Percentiles rank a stretch among this genome's conserved stretches.
Conservation (phyloP, 805 yeast genomes). For the Starmera amethionina region DNA sequence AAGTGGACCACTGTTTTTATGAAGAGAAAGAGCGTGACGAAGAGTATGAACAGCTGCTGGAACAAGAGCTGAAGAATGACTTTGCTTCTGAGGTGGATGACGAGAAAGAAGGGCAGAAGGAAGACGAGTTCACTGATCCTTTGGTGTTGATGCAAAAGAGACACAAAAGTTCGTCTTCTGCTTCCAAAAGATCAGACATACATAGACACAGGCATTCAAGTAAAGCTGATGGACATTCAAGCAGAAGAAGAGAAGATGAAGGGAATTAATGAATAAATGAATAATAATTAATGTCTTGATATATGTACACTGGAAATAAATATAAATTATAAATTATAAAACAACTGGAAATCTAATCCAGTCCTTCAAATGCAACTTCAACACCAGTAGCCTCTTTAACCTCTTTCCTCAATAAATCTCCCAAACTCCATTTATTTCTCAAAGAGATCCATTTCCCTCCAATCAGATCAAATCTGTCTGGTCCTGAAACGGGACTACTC, state of each 20-base stretch:
- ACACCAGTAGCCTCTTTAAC: slow-evolving; percentile 24
- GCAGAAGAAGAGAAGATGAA: too few species aligned
- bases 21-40: slow-evolving; percentile 42
- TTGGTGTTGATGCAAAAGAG: slow-evolving; percentile 10
- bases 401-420: slow-evolving; percentile 43
- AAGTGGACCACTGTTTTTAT: slow-evolving; percentile 68
- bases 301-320: background rate
- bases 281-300: background rate
- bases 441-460: slow-evolving; percentile 71
- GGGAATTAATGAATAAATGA: too few species aligned
- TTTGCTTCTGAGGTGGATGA: slow-evolving; percentile 8
- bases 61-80: slow-evolving; percentile 23
- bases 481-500: slow-evolving; percentile 89
- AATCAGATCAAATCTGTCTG: slow-evolving; percentile 69
- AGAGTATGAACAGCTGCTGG: slow-evolving; percentile 32
- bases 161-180: background rate
- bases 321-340: too few species aligned
- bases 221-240: too few species aligned
- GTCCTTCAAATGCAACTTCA: slow-evolving; percentile 12
- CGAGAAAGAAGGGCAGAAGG: background rate
- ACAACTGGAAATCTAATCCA: too few species aligned
- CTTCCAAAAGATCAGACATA: background rate
- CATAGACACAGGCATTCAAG: slow-evolving; percentile 1
- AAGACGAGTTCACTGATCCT: slow-evolving; percentile 18
- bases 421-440: slow-evolving; percentile 47